These are phyloP conservation scores for Lyophyllum semitale DNA, from an alignment of 768 basidiomycete species.

Conservation along the genomic window DNA sequence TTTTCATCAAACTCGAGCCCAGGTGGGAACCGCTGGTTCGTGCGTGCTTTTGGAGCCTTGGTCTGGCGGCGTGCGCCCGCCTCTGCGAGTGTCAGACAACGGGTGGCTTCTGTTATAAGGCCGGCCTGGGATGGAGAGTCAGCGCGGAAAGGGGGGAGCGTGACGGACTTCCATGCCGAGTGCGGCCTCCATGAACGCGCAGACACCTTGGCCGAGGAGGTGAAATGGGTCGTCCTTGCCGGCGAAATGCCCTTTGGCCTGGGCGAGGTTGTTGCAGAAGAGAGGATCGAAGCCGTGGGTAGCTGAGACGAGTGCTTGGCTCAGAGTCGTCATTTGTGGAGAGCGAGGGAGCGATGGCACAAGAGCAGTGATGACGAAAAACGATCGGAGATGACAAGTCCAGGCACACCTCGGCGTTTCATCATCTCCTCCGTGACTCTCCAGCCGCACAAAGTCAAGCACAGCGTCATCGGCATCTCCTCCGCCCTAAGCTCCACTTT, in stretches of 20 bases:
- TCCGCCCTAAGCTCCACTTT: conserved; percentile 61
- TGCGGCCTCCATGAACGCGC: conserved; percentile 75
- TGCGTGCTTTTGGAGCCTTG: conserved; percentile 32
- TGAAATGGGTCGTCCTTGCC: conserved; percentile 66
- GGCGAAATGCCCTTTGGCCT: conserved; percentile 53
- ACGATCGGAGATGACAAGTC: too few relatives aligned
- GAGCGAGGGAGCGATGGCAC: neutral
- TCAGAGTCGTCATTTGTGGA: neutral
- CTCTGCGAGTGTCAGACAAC: conserved; percentile 59
- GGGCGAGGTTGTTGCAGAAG: conserved; percentile 66
- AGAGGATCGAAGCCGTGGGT: conserved; percentile 64
- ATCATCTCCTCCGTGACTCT: too few relatives aligned
- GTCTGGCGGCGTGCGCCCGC: conserved; percentile 57
- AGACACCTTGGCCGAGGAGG: conserved; percentile 69
- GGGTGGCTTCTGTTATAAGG: conserved; percentile 64
- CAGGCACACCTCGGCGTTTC: too few relatives aligned
- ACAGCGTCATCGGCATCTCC: too few relatives aligned
- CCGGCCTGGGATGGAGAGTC: conserved; percentile 38
- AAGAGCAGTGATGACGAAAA: too few relatives aligned
- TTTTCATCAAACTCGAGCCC: conserved; percentile 80
- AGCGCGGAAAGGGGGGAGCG: neutral
- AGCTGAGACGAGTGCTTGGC: conserved; percentile 35
- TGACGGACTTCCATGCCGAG: conserved; percentile 74
- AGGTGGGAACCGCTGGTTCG: conserved; percentile 49
- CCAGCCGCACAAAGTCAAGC: too few relatives aligned